Evolutionary conservation across 2,329 filamentous ascomycete species (phyloP), one percentile per base, ranked within the genome.

Genomic region (Verticillium zaregamsianum): DNA sequence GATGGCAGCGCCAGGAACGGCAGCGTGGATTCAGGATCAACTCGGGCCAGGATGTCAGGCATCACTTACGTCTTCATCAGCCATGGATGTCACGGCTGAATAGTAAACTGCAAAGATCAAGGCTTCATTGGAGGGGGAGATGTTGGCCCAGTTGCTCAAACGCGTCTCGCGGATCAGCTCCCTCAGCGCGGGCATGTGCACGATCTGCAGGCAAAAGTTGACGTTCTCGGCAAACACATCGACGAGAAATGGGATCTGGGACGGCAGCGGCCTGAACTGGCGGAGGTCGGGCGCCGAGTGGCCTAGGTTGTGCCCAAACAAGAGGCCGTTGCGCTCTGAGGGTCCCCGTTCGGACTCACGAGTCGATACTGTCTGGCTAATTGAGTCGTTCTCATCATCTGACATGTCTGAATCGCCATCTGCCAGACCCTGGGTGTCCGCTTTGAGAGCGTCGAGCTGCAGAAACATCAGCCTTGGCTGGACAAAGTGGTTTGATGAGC

Each of bases 91-190:
- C 7, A 86, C 71, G 0, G 83, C 79, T 0, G 82, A 79, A 65
- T 85, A 86, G 70, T 85, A 86, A 6, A 87, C 83, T 0, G 83
- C 74, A 66, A 86, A 85, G 69, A 86, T 71, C 54, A 87, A 67
- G 1, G 84, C 82, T 62, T 86, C 81, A 55, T 82, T 76, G 3
- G 76, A 71, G 1, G 79, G 76, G 0, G 76, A 82, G 20, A 49
- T 12, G n/a, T n/a, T 25, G 66, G 4, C 61, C 61, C 2, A 69
- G 31, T 74, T 69, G 35, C 68, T 61, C n/a, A 67, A 69, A 1
- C 75, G 77, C 20, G 71, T 65, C 31, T 74, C 71, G 3, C 76
- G 74, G 7, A 77, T 67, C 57, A 79, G 69, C 45, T 76, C 74
- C 2, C 62, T 69, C 1, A 82, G 66, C 2, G 75, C 78, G 0